phyloP scores from a whole-genome alignment of 306 rosid species.

The Macrotyloma uniflorum region DNA sequence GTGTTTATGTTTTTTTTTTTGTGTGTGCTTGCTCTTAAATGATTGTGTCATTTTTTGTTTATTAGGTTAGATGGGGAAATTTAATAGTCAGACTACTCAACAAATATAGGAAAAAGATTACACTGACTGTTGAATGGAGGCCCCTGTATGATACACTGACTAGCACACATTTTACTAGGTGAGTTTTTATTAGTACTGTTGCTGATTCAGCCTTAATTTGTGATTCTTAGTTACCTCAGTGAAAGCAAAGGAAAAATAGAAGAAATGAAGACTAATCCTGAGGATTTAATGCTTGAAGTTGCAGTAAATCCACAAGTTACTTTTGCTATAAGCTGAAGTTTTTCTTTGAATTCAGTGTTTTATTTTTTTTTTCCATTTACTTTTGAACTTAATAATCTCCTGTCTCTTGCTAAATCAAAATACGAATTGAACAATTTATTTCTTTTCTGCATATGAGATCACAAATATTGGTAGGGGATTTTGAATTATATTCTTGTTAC shows the following conservation, averaged over 20 bases:
- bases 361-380: not conserved
- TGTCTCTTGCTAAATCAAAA: constrained; percentile 28
- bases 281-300: constrained; percentile 23
- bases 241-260: constrained; percentile 25
- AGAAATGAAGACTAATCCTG: not conserved
- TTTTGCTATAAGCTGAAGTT: constrained; percentile 21
- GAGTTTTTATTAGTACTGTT: constrained; percentile 30
- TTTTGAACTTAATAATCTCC: constrained; percentile 15
- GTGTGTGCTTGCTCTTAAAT: constrained; percentile 36
- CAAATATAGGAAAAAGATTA: constrained; percentile 79
- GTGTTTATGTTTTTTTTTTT: constrained; percentile 21
- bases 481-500: constrained; percentile 44
- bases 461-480: constrained; percentile 26
- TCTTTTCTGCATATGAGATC: constrained; percentile 13
- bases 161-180: constrained; percentile 94
- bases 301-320: not conserved
- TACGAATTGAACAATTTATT: not conserved
- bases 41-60: constrained; percentile 46
- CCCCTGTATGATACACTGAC: constrained; percentile 81
- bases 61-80: constrained; percentile 99
- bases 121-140: constrained; percentile 79
- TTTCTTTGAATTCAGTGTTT: constrained; percentile 19
- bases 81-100: constrained; percentile 77
- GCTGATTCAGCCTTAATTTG: constrained; percentile 3
- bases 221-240: constrained; percentile 12